A percentile compares a stretch with the other conserved stretches of the same genome.
Conservation (phyloP, 1,284 basidiomycete genomes). For the Stereum hirsutum region DNA sequence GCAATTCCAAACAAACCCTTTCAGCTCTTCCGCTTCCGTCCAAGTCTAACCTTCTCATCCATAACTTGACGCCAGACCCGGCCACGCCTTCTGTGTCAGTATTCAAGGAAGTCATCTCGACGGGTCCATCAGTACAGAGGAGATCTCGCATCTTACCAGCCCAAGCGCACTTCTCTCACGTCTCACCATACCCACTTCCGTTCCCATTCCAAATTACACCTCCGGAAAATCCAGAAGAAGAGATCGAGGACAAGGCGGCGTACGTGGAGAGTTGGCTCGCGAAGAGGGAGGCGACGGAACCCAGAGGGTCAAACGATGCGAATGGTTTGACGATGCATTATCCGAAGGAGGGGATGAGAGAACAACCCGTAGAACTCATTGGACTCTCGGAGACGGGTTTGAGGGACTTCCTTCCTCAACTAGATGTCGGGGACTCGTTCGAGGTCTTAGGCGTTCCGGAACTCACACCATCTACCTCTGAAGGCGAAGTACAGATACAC, state of each 20-base stretch:
- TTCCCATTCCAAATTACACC: conserved; percentile 80
- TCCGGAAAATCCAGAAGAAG: conserved; percentile 33
- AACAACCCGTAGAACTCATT: conserved; percentile 59
- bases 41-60: conserved; percentile 47
- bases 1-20: conserved; percentile 27
- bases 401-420: conserved; percentile 72
- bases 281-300: conserved; percentile 48
- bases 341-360: conserved; percentile 41
- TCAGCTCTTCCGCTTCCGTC: conserved; percentile 62
- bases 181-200: conserved; percentile 72
- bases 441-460: conserved; percentile 48
- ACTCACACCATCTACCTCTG: conserved; percentile 22
- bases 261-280: conserved; percentile 69
- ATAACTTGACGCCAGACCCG: conserved; percentile 65
- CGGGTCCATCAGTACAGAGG: conserved; percentile 64
- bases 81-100: conserved; percentile 39
- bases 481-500: too few relatives aligned
- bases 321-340: conserved; percentile 31
- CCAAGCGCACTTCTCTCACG: conserved; percentile 73
- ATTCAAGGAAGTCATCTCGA: conserved; percentile 42
- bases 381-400: conserved; percentile 60
- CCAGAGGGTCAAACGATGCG: conserved; percentile 10
- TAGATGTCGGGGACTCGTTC: conserved; percentile 83
- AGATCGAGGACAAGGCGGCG: conserved; percentile 42
- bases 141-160: conserved; percentile 52